A percentile compares a stretch with the other conserved stretches of the same genome.
Evolutionary conservation across 192 early-diverging fungal genomes (phyloP).

Genomic region (Coemansia sp.): DNA sequence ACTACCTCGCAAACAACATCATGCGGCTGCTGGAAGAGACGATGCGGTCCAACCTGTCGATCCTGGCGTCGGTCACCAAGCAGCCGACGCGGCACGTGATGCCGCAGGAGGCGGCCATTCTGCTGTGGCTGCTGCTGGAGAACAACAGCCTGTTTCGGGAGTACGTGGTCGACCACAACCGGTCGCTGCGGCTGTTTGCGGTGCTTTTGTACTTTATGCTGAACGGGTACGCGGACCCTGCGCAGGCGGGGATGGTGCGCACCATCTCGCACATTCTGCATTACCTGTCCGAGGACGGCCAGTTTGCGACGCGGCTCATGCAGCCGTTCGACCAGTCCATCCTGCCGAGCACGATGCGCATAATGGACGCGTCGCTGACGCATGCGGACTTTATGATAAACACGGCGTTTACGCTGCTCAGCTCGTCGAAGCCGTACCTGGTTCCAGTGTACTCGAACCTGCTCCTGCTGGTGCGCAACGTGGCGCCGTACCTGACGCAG

Average conservation of each 20-base stretch:
- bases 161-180: constrained; percentile 50
- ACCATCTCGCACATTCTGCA: constrained; percentile 60
- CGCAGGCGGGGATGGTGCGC: constrained; percentile 65
- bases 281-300: constrained; percentile 46
- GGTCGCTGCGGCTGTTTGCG: constrained; percentile 38
- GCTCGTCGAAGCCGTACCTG: constrained; percentile 67
- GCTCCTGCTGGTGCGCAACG: constrained; percentile 76
- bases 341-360: constrained; percentile 56
- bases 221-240: constrained; percentile 36
- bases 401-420: constrained; percentile 73
- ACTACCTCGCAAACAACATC: constrained; percentile 74
- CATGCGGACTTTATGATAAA: constrained; percentile 84
- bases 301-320: constrained; percentile 49
- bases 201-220: constrained; percentile 53
- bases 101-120: constrained; percentile 70
- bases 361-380: constrained; percentile 60
- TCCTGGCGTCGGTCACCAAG: constrained; percentile 40
- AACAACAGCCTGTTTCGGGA: constrained; percentile 59
- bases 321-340: constrained; percentile 55
- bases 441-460: constrained; percentile 73
- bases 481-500: constrained; percentile 77
- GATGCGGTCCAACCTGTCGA: constrained; percentile 53
- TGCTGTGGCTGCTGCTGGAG: constrained; percentile 84
- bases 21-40: constrained; percentile 81
- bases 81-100: constrained; percentile 31